Conservation (phyloP, 768 basidiomycete genomes). For the Mycena belliarum region DNA sequence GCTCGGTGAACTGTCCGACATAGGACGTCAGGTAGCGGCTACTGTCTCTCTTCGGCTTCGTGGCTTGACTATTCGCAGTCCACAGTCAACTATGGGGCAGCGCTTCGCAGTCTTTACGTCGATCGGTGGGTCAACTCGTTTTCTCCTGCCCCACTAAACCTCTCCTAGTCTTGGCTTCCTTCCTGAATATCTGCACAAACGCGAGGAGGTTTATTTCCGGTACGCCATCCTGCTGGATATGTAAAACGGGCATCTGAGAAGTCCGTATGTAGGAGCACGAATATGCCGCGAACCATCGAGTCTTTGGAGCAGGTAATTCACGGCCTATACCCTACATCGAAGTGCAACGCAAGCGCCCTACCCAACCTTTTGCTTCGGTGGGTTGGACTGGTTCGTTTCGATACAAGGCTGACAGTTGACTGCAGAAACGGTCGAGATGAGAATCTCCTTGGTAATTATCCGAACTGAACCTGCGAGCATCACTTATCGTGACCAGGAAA, state of each 20-base stretch:
- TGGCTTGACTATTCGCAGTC: conserved; percentile 41
- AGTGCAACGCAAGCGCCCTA: conserved; percentile 43
- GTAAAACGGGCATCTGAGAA: not conserved
- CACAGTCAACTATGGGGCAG: conserved; percentile 61
- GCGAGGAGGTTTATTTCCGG: conserved; percentile 61
- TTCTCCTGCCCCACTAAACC: not conserved
- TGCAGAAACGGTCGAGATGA: conserved; percentile 19
- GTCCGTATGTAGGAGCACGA: conserved; percentile 57
- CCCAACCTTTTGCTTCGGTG: conserved; percentile 63
- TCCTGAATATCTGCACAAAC: conserved; percentile 48
- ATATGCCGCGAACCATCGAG: conserved; percentile 77
- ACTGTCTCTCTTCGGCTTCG: not conserved
- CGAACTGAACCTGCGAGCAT: too few species aligned
- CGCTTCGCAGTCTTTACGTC: conserved; percentile 64
- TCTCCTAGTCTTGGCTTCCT: conserved; percentile 61
- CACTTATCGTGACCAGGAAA: conserved; percentile 42
- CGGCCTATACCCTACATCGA: conserved; percentile 64
- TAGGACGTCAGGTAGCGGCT: conserved; percentile 59
- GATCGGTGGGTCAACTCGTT: conserved; percentile 48
- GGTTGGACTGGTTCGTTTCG: conserved; percentile 39
- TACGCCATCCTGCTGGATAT: conserved; percentile 19
- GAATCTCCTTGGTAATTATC: conserved; percentile 17
- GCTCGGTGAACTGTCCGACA: conserved; percentile 70
- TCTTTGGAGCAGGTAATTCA: conserved; percentile 73
- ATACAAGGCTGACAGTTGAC: not conserved